Evolutionary conservation across 1,284 basidiomycete species (phyloP).

Genomic region (Fomitopsis pinicola): DNA sequence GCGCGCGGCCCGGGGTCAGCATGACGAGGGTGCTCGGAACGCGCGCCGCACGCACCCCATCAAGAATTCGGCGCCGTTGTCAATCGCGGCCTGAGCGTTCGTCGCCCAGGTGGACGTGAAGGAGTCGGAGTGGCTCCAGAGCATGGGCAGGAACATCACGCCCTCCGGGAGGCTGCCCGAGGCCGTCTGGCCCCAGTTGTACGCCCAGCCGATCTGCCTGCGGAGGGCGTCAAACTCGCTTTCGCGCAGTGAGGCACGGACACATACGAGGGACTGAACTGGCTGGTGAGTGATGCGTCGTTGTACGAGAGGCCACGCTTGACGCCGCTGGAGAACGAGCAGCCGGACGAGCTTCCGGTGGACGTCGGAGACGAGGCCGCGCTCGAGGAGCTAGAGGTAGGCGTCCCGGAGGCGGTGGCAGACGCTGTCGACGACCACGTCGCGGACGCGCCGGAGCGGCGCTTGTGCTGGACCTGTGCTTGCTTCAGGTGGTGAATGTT

Average conservation of each 20-base stretch:
- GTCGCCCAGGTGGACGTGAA: constrained; percentile 22
- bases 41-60: constrained; percentile 20
- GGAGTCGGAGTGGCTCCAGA: constrained; percentile 19
- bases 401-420: constrained; percentile 4
- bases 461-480: constrained; percentile 7
- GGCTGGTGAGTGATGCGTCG: constrained; percentile 17
- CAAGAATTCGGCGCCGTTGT: constrained; percentile 24
- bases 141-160: constrained; percentile 25
- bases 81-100: constrained; percentile 27
- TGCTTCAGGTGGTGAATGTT: constrained; percentile 7
- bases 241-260: too few species aligned
- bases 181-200: constrained; percentile 25
- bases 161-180: constrained; percentile 19
- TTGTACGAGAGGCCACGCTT: constrained; percentile 30
- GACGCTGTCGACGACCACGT: constrained; percentile 5
- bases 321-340: constrained; percentile 4
- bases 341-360: neutral
- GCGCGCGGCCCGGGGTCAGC: neutral
- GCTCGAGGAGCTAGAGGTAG: neutral
- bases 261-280: constrained; percentile 22
- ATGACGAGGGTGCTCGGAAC: neutral
- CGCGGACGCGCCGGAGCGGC: constrained; percentile 18
- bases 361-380: neutral
- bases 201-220: constrained; percentile 23
- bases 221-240: neutral